Evolutionary conservation across 1,139 yeast species (phyloP).

Genomic region (Pichia sp.): DNA sequence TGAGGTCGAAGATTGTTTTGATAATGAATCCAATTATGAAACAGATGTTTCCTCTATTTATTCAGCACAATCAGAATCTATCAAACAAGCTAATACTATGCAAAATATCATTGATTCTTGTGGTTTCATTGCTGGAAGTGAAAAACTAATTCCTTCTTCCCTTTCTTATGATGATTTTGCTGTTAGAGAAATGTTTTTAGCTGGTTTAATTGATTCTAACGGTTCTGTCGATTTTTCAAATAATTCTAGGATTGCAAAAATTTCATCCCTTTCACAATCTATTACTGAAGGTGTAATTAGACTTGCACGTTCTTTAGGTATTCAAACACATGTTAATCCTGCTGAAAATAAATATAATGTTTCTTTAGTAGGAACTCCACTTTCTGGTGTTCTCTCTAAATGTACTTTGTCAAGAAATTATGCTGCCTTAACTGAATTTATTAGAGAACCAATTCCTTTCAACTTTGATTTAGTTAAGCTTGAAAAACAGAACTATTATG

Average conservation of each 20-base stretch:
- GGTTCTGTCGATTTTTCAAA: too few relatives aligned
- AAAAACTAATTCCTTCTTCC: slow-evolving; percentile 19
- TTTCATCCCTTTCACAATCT: slow-evolving; percentile 29
- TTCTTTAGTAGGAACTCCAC: slow-evolving; percentile 11
- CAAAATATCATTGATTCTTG: slow-evolving; percentile 1
- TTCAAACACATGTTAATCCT: too few relatives aligned
- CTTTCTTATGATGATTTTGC: slow-evolving; percentile 19
- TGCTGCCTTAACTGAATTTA: slow-evolving; percentile 15
- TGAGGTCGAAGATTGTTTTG: too few relatives aligned
- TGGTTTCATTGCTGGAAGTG: slow-evolving; percentile 3
- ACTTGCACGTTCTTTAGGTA: slow-evolving; percentile 37
- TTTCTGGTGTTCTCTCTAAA: slow-evolving; percentile 21
- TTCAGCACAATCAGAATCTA: too few relatives aligned
- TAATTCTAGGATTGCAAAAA: slow-evolving; percentile 16
- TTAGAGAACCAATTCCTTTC: slow-evolving; percentile 27
- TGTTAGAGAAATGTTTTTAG: slow-evolving; percentile 35
- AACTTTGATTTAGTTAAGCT: slow-evolving; percentile 28
- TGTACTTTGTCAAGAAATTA: slow-evolving; percentile 23
- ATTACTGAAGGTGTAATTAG: slow-evolving; percentile 32
- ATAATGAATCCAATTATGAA: too few relatives aligned
- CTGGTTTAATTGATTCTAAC: slow-evolving; percentile 26
- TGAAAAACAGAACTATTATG: slow-evolving; percentile 17
- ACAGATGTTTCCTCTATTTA: too few relatives aligned
- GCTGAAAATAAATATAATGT: slow-evolving; percentile 21
- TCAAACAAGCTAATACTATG: too few relatives aligned